A percentile compares a stretch with the other conserved stretches of the same genome.
phyloP scores from a whole-genome alignment of 768 basidiomycete genomes.

The Lentinus tigrinus region DNA sequence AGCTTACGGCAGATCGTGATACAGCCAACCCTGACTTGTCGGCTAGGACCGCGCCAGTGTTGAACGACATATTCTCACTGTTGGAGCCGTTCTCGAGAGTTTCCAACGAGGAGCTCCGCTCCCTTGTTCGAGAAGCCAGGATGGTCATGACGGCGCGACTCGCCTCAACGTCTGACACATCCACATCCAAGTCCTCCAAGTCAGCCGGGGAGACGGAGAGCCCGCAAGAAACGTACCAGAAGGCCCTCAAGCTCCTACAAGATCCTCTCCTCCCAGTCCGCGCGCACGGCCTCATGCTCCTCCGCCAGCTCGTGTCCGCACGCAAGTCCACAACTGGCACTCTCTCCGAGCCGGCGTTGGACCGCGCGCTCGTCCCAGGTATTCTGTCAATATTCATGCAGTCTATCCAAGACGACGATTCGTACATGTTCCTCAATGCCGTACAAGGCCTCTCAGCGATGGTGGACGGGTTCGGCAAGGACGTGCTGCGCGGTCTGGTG shows the following conservation, averaged over 20 bases:
- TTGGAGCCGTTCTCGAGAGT: constrained; percentile 56
- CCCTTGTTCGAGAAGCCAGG: constrained; percentile 72
- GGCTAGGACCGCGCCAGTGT: constrained; percentile 55
- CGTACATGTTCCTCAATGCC: constrained; percentile 92
- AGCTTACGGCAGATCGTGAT: not conserved
- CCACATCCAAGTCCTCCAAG: constrained; percentile 21
- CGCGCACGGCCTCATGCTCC: constrained; percentile 83
- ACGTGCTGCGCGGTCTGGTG: constrained; percentile 68
- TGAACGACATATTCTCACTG: constrained; percentile 69
- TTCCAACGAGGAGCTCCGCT: constrained; percentile 47
- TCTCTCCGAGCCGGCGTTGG: constrained; percentile 31
- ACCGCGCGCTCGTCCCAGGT: constrained; percentile 71
- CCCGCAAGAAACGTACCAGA: constrained; percentile 74
- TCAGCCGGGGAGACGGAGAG: constrained; percentile 35
- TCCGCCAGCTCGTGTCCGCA: constrained; percentile 71
- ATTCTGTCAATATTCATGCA: constrained; percentile 87
- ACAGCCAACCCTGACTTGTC: constrained; percentile 58
- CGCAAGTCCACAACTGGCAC: constrained; percentile 17
- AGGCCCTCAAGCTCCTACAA: constrained; percentile 82
- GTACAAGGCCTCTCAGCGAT: constrained; percentile 88
- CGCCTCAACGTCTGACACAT: constrained; percentile 52
- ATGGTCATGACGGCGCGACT: constrained; percentile 83
- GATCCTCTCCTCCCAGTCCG: constrained; percentile 93
- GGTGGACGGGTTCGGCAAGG: constrained; percentile 74
- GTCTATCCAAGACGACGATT: constrained; percentile 86